phyloP scores from a whole-genome alignment of 768 basidiomycete genomes.

The Pholiota molesta region DNA sequence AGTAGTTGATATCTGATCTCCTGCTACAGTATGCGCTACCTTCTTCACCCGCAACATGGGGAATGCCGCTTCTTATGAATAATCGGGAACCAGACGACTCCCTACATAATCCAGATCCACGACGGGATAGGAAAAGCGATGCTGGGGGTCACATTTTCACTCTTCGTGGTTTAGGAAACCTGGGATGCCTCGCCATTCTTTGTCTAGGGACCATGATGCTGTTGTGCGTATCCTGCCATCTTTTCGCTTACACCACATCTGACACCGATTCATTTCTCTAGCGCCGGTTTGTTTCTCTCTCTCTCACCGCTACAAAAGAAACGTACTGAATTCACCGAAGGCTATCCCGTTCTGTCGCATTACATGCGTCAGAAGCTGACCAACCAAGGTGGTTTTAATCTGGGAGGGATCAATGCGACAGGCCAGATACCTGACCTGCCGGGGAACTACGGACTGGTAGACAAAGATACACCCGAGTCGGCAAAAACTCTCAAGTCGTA shows the following conservation, averaged over 20 bases:
- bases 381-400: conserved; percentile 63
- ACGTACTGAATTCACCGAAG: conserved; percentile 24
- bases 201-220: conserved; percentile 44
- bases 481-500: conserved; percentile 58
- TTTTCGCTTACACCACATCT: background rate
- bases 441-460: conserved; percentile 71
- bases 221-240: conserved; percentile 48
- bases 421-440: conserved; percentile 68
- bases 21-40: conserved; percentile 37
- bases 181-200: conserved; percentile 66
- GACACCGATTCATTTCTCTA: background rate
- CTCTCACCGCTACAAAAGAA: background rate
- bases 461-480: conserved; percentile 70
- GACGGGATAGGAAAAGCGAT: conserved; percentile 54
- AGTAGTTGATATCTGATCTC: background rate
- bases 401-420: conserved; percentile 74
- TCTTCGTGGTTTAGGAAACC: conserved; percentile 61
- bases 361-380: conserved; percentile 42
- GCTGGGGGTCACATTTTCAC: conserved; percentile 63
- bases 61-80: conserved; percentile 44
- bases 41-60: conserved; percentile 52
- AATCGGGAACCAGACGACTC: conserved; percentile 60
- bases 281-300: conserved; percentile 7
- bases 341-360: conserved; percentile 55
- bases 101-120: conserved; percentile 65